phyloP scores from a whole-genome alignment of 176 grass and related monocot species.

The Saccharum spontaneum region DNA sequence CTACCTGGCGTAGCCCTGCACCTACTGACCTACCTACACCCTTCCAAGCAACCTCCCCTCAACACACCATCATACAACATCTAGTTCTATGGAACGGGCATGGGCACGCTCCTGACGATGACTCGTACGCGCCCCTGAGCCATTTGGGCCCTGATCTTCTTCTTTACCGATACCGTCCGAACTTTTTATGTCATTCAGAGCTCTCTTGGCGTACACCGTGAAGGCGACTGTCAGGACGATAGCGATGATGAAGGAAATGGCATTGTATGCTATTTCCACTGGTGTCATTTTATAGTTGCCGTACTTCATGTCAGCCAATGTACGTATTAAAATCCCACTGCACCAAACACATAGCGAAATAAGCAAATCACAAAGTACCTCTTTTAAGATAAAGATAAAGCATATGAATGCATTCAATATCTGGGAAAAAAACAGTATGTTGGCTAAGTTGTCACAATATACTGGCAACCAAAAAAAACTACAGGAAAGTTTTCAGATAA shows the following conservation, averaged over 20 bases:
- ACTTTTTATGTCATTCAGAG: constrained; percentile 51
- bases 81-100: neutral
- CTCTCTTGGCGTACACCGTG: constrained; percentile 82
- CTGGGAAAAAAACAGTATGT: no score
- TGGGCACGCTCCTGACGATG: constrained; percentile 19
- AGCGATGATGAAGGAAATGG: constrained; percentile 67
- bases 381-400: neutral
- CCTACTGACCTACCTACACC: neutral
- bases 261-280: constrained; percentile 79
- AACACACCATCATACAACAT: constrained; percentile 38
- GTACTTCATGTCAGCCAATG: constrained; percentile 86
- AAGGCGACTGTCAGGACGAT: constrained; percentile 67
- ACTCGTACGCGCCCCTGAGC: constrained; percentile 28
- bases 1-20: neutral
- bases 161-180: constrained; percentile 33
- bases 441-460: neutral
- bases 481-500: neutral
- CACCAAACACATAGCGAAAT: constrained; percentile 28
- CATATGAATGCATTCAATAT: neutral
- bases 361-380: constrained; percentile 27
- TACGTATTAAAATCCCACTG: constrained; percentile 84
- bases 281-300: constrained; percentile 86
- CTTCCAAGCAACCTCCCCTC: neutral
- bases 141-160: neutral
- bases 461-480: neutral